Evolutionary conservation across 2,329 filamentous ascomycete genomes (phyloP), one percentile per base, ranked within the genome.

Genomic region (Penicillium oxalicum): DNA sequence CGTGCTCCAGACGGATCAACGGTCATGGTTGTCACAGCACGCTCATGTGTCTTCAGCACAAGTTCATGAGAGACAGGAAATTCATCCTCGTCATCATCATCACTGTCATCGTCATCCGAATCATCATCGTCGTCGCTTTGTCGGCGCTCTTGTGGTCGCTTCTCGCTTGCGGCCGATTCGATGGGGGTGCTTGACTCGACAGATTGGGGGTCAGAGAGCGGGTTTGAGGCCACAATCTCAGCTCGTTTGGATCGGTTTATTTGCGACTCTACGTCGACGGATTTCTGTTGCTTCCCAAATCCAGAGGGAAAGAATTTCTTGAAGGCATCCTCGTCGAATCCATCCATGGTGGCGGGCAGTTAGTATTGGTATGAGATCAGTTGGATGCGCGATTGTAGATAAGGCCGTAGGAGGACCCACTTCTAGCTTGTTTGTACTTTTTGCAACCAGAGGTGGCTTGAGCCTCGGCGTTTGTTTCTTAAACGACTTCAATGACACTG

Each of bases 11-110:
- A 83, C 0, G 88, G 84, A 70, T 98, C 93, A 41, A 95, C 76
- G 2, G 91, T 85, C 48, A 90, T 78, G 0, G 87, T 85, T 5
- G 91, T 96, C 37, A 97, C 82, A 5, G 91, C 83, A 52, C 88
- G 84, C 33, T 93, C 87, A 67, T 98, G 93, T 11, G 91, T 95
- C 71, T 94, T 95, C 65, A 97, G 77, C 27, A 95, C 75, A 67
- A 98, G 80, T 70, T 96, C 91, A 66, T 98, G 93, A 5, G 93
- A 94, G 9, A 94, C 83, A 1, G 93, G 93, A 56, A 85, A 96
- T 60, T 95, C 88, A 61, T 95, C 90, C 41, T 87, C 87, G 28
- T 91, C 87, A 24, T 89, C 82, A 1, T 76, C 75, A 40, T 80
- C 80, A 26, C 81, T 77, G 42, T 82, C 81, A 24, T 78, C 76